Percentiles rank a stretch among this genome's conserved stretches.
Conservation (phyloP, 495 filamentous ascomycete genomes). For the Penicillium psychrofluorescens region DNA sequence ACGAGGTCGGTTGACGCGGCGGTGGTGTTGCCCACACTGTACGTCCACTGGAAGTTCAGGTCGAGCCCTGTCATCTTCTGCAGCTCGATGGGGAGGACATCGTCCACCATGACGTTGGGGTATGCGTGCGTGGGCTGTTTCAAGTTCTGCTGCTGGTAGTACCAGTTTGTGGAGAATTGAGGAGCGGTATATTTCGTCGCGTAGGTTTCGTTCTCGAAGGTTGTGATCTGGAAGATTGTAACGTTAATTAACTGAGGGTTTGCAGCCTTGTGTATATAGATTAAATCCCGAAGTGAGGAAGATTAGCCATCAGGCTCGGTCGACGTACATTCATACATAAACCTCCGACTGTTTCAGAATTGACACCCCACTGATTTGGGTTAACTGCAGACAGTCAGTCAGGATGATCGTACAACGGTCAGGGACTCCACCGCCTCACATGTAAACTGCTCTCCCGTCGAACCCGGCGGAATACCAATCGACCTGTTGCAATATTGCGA, state of each 20-base stretch:
- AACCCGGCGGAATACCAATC: conserved; percentile 16
- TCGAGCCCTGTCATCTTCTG: conserved; percentile 12
- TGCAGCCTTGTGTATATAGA: too few relatives aligned
- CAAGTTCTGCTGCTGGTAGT: conserved; percentile 15
- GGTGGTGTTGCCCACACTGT: conserved; percentile 22
- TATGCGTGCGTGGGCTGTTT: conserved; percentile 30
- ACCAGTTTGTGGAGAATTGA: conserved; percentile 30
- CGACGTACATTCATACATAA: conserved; percentile 25
- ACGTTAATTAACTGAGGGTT: too few relatives aligned
- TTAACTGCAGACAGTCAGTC: conserved; percentile 14
- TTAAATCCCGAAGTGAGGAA: too few relatives aligned
- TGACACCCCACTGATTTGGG: conserved; percentile 27
- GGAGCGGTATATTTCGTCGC: conserved; percentile 22
- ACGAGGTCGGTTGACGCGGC: conserved; percentile 7
- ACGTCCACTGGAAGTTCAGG: conserved; percentile 29
- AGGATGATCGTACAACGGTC: not conserved
- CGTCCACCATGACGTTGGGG: conserved; percentile 26
- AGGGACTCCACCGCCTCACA: conserved; percentile 9
- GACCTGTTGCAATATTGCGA: conserved; percentile 14
- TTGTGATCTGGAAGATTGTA: conserved; percentile 19
- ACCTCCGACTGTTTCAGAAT: not conserved
- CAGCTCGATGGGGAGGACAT: conserved; percentile 16
- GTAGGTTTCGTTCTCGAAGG: conserved; percentile 28
- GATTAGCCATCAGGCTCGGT: not conserved
- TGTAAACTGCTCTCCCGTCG: conserved; percentile 14